Conservation (phyloP, 371 early-diverging fungal species). For the Funneliformis caledonium region DNA sequence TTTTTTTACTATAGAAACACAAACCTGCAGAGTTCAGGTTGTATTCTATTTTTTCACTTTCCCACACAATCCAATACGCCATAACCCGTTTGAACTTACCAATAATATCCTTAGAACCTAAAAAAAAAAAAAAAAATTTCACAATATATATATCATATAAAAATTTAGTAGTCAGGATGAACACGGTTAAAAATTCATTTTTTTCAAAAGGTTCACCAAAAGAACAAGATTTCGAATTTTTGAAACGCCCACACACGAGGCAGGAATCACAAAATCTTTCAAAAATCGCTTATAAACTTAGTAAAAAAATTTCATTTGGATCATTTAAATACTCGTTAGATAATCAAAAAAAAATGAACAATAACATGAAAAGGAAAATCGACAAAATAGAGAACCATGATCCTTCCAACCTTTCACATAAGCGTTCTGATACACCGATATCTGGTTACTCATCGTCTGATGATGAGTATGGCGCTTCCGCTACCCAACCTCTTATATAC, state of each 20-base stretch:
- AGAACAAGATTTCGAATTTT: background rate
- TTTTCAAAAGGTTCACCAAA: background rate
- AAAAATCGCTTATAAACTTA: background rate
- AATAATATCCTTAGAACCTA: too few species aligned
- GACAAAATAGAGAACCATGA: background rate
- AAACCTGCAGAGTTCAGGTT: too few species aligned
- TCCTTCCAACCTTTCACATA: background rate
- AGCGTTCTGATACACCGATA: background rate
- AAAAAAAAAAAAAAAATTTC: too few species aligned
- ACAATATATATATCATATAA: too few species aligned
- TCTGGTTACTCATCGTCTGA: background rate
- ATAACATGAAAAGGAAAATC: background rate
- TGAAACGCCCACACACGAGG: background rate
- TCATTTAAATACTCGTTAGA: background rate
- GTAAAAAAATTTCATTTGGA: background rate
- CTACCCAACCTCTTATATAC: conserved; percentile 20
- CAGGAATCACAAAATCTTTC: background rate
- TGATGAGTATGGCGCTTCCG: background rate
- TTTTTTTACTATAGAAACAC: too few species aligned
- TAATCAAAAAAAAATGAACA: background rate
- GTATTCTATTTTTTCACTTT: too few species aligned
- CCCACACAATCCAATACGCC: too few species aligned
- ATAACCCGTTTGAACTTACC: too few species aligned
- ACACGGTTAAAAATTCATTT: too few species aligned
- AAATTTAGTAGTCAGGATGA: too few species aligned